These are phyloP conservation scores for Hymenotorrendiella dingleyae DNA, from an alignment of 2,329 filamentous ascomycete species.

Conservation along the genomic window DNA sequence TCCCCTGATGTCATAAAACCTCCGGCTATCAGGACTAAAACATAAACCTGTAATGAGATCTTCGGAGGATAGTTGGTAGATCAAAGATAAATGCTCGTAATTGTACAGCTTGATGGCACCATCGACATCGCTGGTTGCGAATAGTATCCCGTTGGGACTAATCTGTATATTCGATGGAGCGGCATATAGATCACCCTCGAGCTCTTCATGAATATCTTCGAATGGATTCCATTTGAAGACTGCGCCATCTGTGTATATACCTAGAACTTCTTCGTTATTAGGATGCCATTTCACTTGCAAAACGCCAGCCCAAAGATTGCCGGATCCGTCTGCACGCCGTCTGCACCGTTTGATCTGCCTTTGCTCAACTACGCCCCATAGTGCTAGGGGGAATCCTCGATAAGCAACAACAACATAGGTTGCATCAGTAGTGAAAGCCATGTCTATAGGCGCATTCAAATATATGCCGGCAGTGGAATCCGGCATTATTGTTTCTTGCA, in stretches of 20 bases:
- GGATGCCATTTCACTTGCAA: slow-evolving; percentile 8
- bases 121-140: slow-evolving; percentile 6
- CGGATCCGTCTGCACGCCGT: background rate
- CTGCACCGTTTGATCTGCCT: slow-evolving; percentile 9
- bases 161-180: slow-evolving; percentile 1
- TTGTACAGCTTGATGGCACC: slow-evolving; percentile 9
- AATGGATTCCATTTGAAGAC: slow-evolving; percentile 17
- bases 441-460: slow-evolving; percentile 7
- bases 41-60: slow-evolving; percentile 7
- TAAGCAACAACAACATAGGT: slow-evolving; percentile 17
- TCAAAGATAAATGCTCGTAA: slow-evolving; percentile 9
- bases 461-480: background rate
- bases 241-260: slow-evolving; percentile 9
- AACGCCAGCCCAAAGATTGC: slow-evolving; percentile 5
- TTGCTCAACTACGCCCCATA: slow-evolving; percentile 13
- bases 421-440: slow-evolving; percentile 15
- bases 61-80: slow-evolving; percentile 11
- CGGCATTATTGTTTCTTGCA: background rate
- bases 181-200: too few relatives aligned
- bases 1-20: slow-evolving; percentile 21
- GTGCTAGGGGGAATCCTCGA: slow-evolving; percentile 13
- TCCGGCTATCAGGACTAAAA: slow-evolving; percentile 19
- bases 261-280: slow-evolving; percentile 7
- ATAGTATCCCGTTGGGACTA: slow-evolving; percentile 11
- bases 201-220: slow-evolving; percentile 3